Base-by-base conservation (phyloP, 306 rosid genomes). In the Fragaria ananassa region DNA sequence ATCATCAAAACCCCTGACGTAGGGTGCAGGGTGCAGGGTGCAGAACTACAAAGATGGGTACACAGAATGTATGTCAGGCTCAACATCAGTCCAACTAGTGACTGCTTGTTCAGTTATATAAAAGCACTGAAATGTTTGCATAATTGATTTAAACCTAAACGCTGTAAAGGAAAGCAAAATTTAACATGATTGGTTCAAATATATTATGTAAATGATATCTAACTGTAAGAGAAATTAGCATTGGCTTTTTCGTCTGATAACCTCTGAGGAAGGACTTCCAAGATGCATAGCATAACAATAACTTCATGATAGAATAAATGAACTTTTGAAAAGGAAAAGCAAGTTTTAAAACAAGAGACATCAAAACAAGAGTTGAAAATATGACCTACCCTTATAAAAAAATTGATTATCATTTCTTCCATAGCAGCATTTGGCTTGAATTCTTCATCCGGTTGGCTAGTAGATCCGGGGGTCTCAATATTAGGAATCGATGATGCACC, bases 391-490 rank as follows among this genome's bases (percentile, higher is more conserved):
- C 98, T 87, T 72, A 96, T 96, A 58, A 96, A 93, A 81, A 96
- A 96, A 74, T 92, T 96, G 82, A 96, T 96, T 69, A 96, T 92
- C 98, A 96, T 92, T 85, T 96, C 99, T 83, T 96, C 99, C 99
- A 92, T 96, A 29, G 99, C 99, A 84, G 99, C 99, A 89, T 96
- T 96, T 78, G 99, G 99, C 83, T 96, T 96, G 84, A 96, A 96
- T 81, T 96, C 99, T 82, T 93, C 99, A 81, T 96, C 99, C 61
- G 98, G 97, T 80, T 96, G 99, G 79, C 90, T 83, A 68, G 93
- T 68, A 81, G 94, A 91, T 80, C 99, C 99, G 29, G 98, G 98
- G 71, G 98, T 91, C 83, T 92, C 99, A 70, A 96, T 86, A 82
- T 89, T 92, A 23, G 99, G 86, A 72, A 96, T 89, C 66, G 99